Conservation (phyloP, 2,329 filamentous ascomycete genomes). For the Penicillium sp. region DNA sequence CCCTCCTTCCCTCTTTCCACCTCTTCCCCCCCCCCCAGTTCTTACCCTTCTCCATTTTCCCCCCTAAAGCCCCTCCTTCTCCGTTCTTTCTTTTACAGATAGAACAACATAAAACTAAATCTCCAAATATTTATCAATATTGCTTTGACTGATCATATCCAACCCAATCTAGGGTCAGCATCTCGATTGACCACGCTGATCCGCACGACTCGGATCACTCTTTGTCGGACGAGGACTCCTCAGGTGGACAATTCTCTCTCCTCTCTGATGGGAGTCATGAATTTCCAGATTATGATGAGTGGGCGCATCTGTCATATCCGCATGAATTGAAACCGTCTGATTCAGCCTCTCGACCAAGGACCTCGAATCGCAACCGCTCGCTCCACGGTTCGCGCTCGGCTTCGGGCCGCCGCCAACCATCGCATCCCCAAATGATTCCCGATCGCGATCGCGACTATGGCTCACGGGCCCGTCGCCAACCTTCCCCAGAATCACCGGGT, state of each 20-base stretch:
- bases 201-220: conserved; percentile 41
- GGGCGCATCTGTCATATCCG: conserved; percentile 43
- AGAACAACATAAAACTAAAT: neutral
- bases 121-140: too few species aligned
- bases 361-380: conserved; percentile 42
- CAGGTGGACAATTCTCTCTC: conserved; percentile 45
- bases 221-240: conserved; percentile 45
- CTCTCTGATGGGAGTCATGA: conserved; percentile 44
- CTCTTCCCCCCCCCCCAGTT: neutral
- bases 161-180: conserved; percentile 39
- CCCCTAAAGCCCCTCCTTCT: neutral
- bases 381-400: conserved; percentile 38
- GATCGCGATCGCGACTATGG: conserved; percentile 36
- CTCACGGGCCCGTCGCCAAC: conserved; percentile 44
- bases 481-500: conserved; percentile 56
- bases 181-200: conserved; percentile 43
- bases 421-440: conserved; percentile 34
- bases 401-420: conserved; percentile 38
- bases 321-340: conserved; percentile 50
- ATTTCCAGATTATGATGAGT: conserved; percentile 41
- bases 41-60: neutral
- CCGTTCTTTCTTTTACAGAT: neutral
- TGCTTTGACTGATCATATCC: conserved; percentile 6
- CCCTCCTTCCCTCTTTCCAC: neutral
- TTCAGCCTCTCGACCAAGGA: conserved; percentile 46